Percentiles rank a stretch among this genome's conserved stretches.
phyloP scores from a whole-genome alignment of 495 filamentous ascomycete genomes.

The Lasiosphaeria ovina region DNA sequence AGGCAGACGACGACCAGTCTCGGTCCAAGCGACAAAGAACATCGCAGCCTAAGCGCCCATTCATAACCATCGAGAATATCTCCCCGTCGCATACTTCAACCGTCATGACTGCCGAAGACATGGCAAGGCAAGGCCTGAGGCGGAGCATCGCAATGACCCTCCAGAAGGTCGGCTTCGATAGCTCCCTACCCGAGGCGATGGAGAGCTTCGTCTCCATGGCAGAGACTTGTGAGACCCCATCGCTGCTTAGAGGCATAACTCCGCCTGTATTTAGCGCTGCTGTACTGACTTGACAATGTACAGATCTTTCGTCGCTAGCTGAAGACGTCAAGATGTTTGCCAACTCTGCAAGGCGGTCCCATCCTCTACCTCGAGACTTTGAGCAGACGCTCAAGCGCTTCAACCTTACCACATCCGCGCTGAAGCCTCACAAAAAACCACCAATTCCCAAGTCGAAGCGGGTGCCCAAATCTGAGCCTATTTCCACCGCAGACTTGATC shows the following conservation, averaged over 20 bases:
- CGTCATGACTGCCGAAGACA: slow-evolving; percentile 23
- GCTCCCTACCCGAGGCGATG: slow-evolving; percentile 38
- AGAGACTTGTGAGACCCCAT: slow-evolving; percentile 37
- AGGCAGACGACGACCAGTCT: slow-evolving; percentile 18
- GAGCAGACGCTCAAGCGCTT: slow-evolving; percentile 35
- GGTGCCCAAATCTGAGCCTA: slow-evolving; percentile 29
- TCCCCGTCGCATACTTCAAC: slow-evolving; percentile 11
- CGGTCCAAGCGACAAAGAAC: slow-evolving; percentile 34
- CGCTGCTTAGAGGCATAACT: not conserved
- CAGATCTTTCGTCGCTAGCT: slow-evolving; percentile 37
- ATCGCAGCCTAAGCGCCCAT: slow-evolving; percentile 3
- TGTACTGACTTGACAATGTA: slow-evolving; percentile 13
- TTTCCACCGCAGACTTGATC: slow-evolving; percentile 30
- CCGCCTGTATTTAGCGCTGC: not conserved
- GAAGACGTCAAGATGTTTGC: slow-evolving; percentile 32
- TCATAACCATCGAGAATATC: slow-evolving; percentile 5
- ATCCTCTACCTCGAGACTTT: slow-evolving; percentile 40
- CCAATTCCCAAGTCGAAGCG: slow-evolving; percentile 35
- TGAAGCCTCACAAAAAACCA: slow-evolving; percentile 42
- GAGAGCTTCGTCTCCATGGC: slow-evolving; percentile 39
- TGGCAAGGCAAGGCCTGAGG: slow-evolving; percentile 38
- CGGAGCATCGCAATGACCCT: slow-evolving; percentile 40
- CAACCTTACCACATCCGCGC: slow-evolving; percentile 34
- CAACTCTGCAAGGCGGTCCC: slow-evolving; percentile 36
- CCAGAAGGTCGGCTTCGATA: slow-evolving; percentile 43